phyloP scores from a whole-genome alignment of 805 yeast species.

The Nakazawaea holstii region DNA sequence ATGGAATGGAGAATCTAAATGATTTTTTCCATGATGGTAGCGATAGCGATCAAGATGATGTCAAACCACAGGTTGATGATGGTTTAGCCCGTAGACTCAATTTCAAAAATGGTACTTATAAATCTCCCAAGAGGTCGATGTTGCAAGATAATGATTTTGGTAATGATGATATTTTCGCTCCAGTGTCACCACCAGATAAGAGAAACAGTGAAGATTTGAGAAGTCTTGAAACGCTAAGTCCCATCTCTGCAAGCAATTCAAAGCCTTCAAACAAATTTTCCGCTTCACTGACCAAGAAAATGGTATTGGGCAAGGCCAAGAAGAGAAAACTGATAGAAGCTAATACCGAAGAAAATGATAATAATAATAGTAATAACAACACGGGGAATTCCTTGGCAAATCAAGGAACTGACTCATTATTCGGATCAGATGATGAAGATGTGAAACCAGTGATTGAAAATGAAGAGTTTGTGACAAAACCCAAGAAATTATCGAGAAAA shows the following conservation, averaged over 20 bases:
- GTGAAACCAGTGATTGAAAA: background rate
- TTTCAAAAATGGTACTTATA: background rate
- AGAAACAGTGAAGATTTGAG: constrained; percentile 6
- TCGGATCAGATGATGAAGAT: constrained; percentile 1
- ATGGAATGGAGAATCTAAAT: constrained; percentile 64
- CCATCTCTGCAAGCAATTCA: constrained; percentile 4
- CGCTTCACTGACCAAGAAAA: constrained; percentile 25
- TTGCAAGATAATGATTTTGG: background rate
- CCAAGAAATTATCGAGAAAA: constrained; percentile 10
- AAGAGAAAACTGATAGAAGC: constrained; percentile 1
- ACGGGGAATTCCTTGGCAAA: background rate
- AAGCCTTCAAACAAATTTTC: constrained; percentile 7
- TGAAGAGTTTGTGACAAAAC: constrained; percentile 12
- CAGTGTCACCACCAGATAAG: constrained; percentile 8
- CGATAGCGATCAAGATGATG: constrained; percentile 15
- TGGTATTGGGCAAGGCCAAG: constrained; percentile 25
- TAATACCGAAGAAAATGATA: constrained; percentile 7
- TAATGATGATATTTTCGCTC: constrained; percentile 6
- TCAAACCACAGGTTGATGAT: constrained; percentile 21
- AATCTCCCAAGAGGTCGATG: constrained; percentile 1
- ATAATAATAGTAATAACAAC: background rate
- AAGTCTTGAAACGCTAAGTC: constrained; percentile 13
- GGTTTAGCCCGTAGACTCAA: constrained; percentile 15
- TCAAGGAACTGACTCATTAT: background rate
- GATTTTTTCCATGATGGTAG: constrained; percentile 45